These are phyloP conservation scores for Porphyra umbilicalis DNA, from an alignment of 31 red algal genomes.

Conservation along the genomic window DNA sequence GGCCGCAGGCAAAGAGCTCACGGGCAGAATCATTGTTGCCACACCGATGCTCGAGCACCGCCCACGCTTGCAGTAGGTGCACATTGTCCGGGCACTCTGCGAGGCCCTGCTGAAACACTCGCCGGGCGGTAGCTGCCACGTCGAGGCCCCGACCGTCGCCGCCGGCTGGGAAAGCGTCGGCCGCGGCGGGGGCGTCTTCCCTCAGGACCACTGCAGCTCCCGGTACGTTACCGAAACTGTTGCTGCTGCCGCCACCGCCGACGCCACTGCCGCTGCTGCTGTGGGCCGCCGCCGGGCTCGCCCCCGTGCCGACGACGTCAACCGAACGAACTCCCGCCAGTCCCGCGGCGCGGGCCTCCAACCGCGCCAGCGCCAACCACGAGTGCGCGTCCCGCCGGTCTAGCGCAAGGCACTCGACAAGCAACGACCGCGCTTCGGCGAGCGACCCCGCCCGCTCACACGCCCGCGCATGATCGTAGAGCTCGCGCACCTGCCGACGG, in stretches of 20 bases:
- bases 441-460: constrained; percentile 32
- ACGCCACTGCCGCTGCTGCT: neutral
- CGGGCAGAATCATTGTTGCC: constrained; percentile 66
- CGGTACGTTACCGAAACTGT: neutral
- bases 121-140: constrained; percentile 19
- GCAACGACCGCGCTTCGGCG: constrained; percentile 28
- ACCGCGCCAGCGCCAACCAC: constrained; percentile 85
- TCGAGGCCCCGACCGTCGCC: neutral
- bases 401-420: constrained; percentile 65
- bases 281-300: neutral
- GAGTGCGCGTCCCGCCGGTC: constrained; percentile 85
- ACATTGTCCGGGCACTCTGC: constrained; percentile 67
- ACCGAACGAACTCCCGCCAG: neutral
- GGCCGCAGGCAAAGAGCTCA: constrained; percentile 61
- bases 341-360: constrained; percentile 45
- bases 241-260: neutral
- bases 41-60: constrained; percentile 70
- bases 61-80: constrained; percentile 91
- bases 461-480: neutral
- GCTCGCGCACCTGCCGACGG: neutral
- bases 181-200: too few species aligned
- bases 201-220: too few species aligned
- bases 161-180: neutral
- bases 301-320: neutral
- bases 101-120: constrained; percentile 52